These are phyloP conservation scores for Leonotis leonurus DNA, from an alignment of 257 asterid genomes.

Conservation along the genomic window DNA sequence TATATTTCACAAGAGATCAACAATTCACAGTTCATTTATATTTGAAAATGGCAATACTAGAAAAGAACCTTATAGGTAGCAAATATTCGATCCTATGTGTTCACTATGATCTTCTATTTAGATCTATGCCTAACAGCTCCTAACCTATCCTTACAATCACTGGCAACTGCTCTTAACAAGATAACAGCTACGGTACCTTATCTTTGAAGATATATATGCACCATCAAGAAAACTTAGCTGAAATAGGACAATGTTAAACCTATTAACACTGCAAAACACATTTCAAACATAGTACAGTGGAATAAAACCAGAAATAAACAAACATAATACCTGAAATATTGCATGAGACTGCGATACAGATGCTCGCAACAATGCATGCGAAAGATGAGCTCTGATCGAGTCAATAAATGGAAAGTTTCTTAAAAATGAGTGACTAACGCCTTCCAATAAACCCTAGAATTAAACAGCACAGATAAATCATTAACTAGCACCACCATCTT, in stretches of 20 bases:
- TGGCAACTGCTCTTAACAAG: too few species aligned
- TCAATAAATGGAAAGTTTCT: conserved; percentile 76
- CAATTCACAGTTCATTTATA: too few species aligned
- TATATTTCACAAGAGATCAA: too few species aligned
- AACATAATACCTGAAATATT: conserved; percentile 69
- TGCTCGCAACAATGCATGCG: conserved; percentile 84
- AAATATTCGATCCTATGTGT: too few species aligned
- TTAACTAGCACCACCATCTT: neutral
- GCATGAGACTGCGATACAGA: conserved; percentile 65
- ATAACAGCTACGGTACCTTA: too few species aligned
- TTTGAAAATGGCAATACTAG: too few species aligned
- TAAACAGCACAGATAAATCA: conserved; percentile 8
- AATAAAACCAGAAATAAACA: conserved; percentile 13
- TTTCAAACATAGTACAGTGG: conserved; percentile 6
- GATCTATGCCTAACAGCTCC: too few species aligned
- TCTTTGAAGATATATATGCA: too few species aligned
- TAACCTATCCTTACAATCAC: too few species aligned
- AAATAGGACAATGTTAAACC: conserved; percentile 17
- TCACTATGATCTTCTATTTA: too few species aligned
- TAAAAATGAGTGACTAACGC: conserved; percentile 67
- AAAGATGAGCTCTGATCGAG: conserved; percentile 89
- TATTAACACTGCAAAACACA: conserved; percentile 19
- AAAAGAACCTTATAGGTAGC: too few species aligned
- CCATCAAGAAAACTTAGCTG: too few species aligned
- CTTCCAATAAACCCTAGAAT: conserved; percentile 83